Conservation (phyloP, 768 basidiomycete species). For the Mycena amicta region DNA sequence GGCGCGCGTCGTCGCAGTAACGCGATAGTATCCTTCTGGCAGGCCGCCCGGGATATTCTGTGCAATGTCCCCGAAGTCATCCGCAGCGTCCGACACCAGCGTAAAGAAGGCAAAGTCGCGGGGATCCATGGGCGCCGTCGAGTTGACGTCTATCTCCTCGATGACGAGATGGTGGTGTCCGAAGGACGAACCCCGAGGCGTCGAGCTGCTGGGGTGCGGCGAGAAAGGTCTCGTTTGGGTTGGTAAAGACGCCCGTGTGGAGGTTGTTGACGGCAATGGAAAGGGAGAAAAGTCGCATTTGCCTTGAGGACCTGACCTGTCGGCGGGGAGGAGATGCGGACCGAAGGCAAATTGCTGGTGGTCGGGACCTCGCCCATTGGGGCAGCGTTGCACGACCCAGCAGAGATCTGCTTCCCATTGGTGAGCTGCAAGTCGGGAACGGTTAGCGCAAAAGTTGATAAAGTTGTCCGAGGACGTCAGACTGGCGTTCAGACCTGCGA, state of each 20-base stretch:
- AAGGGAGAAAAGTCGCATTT: conserved; percentile 56
- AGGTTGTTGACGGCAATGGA: conserved; percentile 46
- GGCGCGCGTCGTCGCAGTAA: conserved; percentile 20
- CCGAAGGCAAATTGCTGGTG: conserved; percentile 50
- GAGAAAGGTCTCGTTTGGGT: conserved; percentile 47
- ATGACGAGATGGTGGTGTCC: conserved; percentile 70
- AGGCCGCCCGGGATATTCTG: conserved; percentile 56
- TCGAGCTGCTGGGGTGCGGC: conserved; percentile 56
- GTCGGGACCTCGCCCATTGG: conserved; percentile 63
- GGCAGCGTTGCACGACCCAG: conserved; percentile 52
- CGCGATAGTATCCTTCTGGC: conserved; percentile 41
- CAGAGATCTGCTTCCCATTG: conserved; percentile 45
- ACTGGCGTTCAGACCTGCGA: not conserved
- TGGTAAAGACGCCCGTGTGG: conserved; percentile 60
- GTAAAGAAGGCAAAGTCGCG: conserved; percentile 61
- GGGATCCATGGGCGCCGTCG: conserved; percentile 53
- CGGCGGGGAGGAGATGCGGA: conserved; percentile 50
- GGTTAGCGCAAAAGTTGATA: conserved; percentile 64
- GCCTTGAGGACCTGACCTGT: conserved; percentile 48
- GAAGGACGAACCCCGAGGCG: conserved; percentile 47
- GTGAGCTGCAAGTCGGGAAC: conserved; percentile 53
- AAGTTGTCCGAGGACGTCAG: conserved; percentile 73
- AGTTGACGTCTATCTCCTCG: conserved; percentile 47
- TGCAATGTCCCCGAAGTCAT: conserved; percentile 47
- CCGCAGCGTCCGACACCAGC: conserved; percentile 45